phyloP scores from a whole-genome alignment of 495 filamentous ascomycete genomes.

The Penicillium canariense region DNA sequence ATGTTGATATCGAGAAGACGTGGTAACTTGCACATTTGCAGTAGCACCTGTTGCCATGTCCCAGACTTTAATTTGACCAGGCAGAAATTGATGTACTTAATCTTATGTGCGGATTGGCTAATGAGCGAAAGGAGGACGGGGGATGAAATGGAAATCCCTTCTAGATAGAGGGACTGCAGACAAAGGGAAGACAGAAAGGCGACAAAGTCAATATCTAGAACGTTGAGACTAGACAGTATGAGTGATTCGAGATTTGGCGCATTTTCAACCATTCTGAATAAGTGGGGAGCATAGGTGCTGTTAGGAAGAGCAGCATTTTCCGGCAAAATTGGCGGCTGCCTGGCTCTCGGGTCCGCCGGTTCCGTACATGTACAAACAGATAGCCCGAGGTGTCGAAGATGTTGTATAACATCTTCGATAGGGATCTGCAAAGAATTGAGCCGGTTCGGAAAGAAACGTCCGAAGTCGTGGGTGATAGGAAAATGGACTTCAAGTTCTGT shows the following conservation, averaged over 20 bases:
- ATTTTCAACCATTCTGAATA: constrained; percentile 1
- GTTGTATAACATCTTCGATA: background rate
- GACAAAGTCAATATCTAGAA: background rate
- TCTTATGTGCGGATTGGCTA: background rate
- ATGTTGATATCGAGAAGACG: constrained; percentile 1
- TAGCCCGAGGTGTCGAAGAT: background rate
- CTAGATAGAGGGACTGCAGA: background rate
- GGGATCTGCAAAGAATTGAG: background rate
- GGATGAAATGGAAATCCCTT: constrained; percentile 1
- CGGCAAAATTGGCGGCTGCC: too few relatives aligned
- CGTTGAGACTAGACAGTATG: background rate
- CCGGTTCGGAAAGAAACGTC: background rate
- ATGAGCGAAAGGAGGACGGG: background rate
- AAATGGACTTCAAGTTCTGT: background rate
- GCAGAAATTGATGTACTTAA: background rate
- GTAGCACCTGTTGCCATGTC: constrained; percentile 1
- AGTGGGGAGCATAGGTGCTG: background rate
- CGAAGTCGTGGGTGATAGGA: background rate
- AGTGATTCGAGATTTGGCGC: constrained; percentile 1
- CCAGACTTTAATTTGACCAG: background rate
- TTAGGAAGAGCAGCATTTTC: background rate
- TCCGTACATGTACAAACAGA: background rate
- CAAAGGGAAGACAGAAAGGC: constrained; percentile 1
- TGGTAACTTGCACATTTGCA: background rate
- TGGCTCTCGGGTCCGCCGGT: background rate